phyloP scores from a whole-genome alignment of 257 asterid species.

The Solanum pinnatisectum region DNA sequence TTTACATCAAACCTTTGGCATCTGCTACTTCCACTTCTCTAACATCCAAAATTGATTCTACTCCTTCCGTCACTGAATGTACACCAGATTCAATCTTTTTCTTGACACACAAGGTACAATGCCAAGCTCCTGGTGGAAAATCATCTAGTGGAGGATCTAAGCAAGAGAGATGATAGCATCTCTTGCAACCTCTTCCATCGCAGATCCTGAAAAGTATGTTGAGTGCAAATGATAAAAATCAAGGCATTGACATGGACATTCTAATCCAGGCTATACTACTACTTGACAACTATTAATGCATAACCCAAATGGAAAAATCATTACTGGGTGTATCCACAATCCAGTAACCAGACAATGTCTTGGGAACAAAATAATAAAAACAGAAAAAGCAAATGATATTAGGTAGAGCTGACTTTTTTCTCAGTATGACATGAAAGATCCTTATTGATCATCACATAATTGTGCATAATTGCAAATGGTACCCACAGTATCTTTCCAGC shows the following conservation, averaged over 20 bases:
- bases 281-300: neutral
- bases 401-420: neutral
- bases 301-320: neutral
- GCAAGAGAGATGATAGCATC: constrained; percentile 43
- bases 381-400: neutral
- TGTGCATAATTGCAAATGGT: constrained; percentile 24
- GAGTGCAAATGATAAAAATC: neutral
- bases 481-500: constrained; percentile 71
- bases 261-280: neutral
- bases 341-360: neutral
- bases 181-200: constrained; percentile 46
- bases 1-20: constrained; percentile 33
- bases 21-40: constrained; percentile 51
- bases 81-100: constrained; percentile 53
- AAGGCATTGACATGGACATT: neutral
- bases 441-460: neutral
- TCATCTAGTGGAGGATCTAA: constrained; percentile 39
- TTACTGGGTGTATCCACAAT: neutral
- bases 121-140: constrained; percentile 52
- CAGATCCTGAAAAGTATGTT: constrained; percentile 44
- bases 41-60: constrained; percentile 53
- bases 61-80: constrained; percentile 54
- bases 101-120: constrained; percentile 54
- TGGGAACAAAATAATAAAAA: neutral
- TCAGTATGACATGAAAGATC: neutral